Evolutionary conservation across 106 monocot genomes (phyloP).

Genomic region (Allium cepa): DNA sequence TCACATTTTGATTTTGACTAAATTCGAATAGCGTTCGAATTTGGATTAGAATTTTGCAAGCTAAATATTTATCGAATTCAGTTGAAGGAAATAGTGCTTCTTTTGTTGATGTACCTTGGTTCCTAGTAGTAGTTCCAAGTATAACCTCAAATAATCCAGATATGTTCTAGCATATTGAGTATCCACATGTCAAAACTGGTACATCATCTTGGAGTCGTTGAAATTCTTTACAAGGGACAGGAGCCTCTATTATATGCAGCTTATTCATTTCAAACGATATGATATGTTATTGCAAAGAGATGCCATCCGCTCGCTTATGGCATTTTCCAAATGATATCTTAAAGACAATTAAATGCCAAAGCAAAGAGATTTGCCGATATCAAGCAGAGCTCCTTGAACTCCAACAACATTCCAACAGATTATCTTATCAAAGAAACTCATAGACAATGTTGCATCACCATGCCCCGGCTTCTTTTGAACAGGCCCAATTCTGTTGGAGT

Average conservation of each 20-base stretch:
- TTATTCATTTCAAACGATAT: conserved; percentile 36
- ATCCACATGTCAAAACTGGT: conserved; percentile 86
- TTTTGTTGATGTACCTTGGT: too few relatives aligned
- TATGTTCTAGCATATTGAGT: too few relatives aligned
- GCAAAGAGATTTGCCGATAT: conserved; percentile 39
- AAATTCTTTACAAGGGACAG: conserved; percentile 59
- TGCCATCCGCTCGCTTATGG: conserved; percentile 30
- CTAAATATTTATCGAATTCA: too few relatives aligned
- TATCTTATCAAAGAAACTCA: conserved; percentile 96
- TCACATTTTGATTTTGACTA: too few relatives aligned
- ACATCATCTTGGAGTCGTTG: conserved; percentile 25
- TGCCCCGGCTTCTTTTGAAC: conserved; percentile 90
- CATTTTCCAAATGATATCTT: conserved; percentile 30
- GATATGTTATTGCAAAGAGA: conserved; percentile 19
- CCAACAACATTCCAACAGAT: conserved; percentile 84
- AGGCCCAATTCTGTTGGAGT: conserved; percentile 5
- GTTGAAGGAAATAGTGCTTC: too few relatives aligned
- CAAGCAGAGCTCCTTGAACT: conserved; percentile 91
- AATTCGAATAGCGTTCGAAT: too few relatives aligned
- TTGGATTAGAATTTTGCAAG: too few relatives aligned
- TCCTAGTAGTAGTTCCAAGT: too few relatives aligned
- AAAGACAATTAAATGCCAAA: conserved; percentile 17
- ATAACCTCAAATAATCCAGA: too few relatives aligned
- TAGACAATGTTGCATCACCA: conserved; percentile 84
- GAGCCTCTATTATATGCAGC: conserved; percentile 38